Percentiles rank a stretch among this genome's conserved stretches.
phyloP scores from a whole-genome alignment of 2,329 filamentous ascomycete genomes.

The Stemphylium lycopersici region DNA sequence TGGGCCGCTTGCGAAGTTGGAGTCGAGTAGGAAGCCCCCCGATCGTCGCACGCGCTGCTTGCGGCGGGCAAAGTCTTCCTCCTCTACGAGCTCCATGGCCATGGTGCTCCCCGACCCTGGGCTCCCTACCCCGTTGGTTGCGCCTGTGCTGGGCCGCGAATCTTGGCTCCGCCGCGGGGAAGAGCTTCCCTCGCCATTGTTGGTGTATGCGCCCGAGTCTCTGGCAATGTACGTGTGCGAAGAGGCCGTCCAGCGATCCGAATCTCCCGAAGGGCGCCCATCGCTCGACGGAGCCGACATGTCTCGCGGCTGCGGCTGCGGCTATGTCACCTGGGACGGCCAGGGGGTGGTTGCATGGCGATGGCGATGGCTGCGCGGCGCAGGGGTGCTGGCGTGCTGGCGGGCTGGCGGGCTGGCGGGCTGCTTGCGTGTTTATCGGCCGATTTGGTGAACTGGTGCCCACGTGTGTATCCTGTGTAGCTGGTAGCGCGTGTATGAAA shows the following conservation, averaged over 20 bases:
- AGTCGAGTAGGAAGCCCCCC: slow-evolving; percentile 56
- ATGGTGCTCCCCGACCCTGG: slow-evolving; percentile 22
- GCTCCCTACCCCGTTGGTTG: slow-evolving; percentile 11
- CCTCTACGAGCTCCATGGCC: slow-evolving; percentile 31
- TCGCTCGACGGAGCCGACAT: slow-evolving; percentile 46
- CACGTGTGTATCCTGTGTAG: neutral
- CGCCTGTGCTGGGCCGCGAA: slow-evolving; percentile 20
- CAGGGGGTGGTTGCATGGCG: slow-evolving; percentile 37
- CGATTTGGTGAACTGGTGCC: slow-evolving; percentile 1
- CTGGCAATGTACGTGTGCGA: slow-evolving; percentile 42
- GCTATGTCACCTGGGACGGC: slow-evolving; percentile 31
- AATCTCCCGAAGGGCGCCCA: slow-evolving; percentile 41
- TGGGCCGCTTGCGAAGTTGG: slow-evolving; percentile 40
- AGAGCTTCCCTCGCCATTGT: slow-evolving; percentile 40
- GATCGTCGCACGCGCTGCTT: slow-evolving; percentile 41
- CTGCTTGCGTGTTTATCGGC: slow-evolving; percentile 2
- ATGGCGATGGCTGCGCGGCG: slow-evolving; percentile 21
- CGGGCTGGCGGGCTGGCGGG: too few species aligned
- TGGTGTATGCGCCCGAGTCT: slow-evolving; percentile 27
- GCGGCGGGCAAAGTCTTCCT: slow-evolving; percentile 42
- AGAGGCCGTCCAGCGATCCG: slow-evolving; percentile 40
- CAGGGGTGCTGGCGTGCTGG: slow-evolving; percentile 1
- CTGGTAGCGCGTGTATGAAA: neutral
- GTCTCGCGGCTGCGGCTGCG: slow-evolving; percentile 18
- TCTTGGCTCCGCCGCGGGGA: slow-evolving; percentile 28